Base-by-base conservation (phyloP, 2,329 filamentous ascomycete species). In the Fusarium marasasianum region DNA sequence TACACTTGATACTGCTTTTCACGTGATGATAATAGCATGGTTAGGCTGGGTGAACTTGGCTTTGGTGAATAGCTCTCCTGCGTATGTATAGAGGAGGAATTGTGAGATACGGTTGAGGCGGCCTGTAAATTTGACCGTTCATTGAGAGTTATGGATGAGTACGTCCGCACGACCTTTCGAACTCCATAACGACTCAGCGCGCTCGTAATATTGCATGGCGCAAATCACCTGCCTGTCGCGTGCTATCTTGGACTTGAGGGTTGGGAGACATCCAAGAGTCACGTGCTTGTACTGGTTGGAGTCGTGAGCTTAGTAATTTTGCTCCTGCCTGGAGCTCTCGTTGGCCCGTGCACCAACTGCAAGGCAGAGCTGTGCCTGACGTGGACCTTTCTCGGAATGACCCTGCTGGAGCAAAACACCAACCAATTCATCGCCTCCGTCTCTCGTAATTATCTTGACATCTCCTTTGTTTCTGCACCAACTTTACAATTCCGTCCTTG, bases 361-460 rank as follows among this genome's bases (percentile, higher is more conserved):
- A 78, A 83, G 82, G 81, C 81, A 83, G 82, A 82, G 81, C 81
- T 82, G 78, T 82, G 80, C 82, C 82, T 86, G 85, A 86, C 85
- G 84, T 87, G 84, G 83, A 85, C 80, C 72, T 73, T 54, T 77
- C 71, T 78, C 77, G 45, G 73, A 80, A 79, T 77, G 76, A 79
- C 74, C 70, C 71, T 73, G 69, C 71, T 58, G 64, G 65, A 77
- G 72, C 78, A 77, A 79, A 79, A 79, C 80, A 80, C 76, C 74
- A 71, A 64, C 64, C 62, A 70, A 71, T 66, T 65, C 67, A 72
- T 71, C 69, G 45, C 63, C 48, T 70, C 64, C 47, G n/a, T 59
- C 59, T 47, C 47, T 73, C 72, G 69, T 62, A 56, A 66, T 67
- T 66, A 61, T 70, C 59, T 45, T 60, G 40, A 35, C 22, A 33